Percentiles rank a stretch among this genome's conserved stretches.
phyloP scores from a whole-genome alignment of 306 rosid genomes.

The Hippophae gyantsensis region DNA sequence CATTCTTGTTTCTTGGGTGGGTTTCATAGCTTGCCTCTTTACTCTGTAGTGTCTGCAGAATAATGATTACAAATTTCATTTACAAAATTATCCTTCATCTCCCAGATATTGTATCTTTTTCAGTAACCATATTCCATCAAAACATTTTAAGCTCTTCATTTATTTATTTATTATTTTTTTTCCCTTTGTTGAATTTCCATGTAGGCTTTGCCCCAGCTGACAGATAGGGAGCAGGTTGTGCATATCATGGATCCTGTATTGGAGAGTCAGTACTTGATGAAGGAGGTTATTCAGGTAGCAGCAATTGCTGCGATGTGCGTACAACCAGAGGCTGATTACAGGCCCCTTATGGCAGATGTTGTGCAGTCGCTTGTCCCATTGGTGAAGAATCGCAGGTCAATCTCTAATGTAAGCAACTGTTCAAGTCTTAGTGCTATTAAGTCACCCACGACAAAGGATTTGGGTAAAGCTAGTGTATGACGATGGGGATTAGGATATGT shows the following conservation, averaged over 20 bases:
- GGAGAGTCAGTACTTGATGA: slow-evolving; percentile 85
- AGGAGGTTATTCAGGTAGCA: slow-evolving; percentile 89
- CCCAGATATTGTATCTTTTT: not conserved
- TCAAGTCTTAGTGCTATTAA: slow-evolving; percentile 45
- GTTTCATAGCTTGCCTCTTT: slow-evolving; percentile 13
- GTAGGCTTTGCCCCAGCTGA: slow-evolving; percentile 82
- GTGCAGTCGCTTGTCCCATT: slow-evolving; percentile 88
- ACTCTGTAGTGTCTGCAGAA: not conserved
- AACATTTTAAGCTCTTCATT: not conserved
- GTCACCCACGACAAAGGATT: slow-evolving; percentile 38
- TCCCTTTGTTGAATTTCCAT: slow-evolving; percentile 1
- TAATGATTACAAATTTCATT: not conserved
- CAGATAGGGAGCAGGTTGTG: slow-evolving; percentile 74
- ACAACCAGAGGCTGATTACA: slow-evolving; percentile 87
- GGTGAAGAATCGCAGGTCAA: slow-evolving; percentile 49
- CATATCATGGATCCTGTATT: slow-evolving; percentile 82
- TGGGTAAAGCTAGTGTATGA: slow-evolving; percentile 28
- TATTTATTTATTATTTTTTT: not conserved
- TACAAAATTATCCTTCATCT: not conserved
- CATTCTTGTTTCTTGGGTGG: slow-evolving; percentile 87
- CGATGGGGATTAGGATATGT: slow-evolving; percentile 14
- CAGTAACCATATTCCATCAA: not conserved
- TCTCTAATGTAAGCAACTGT: slow-evolving; percentile 48
- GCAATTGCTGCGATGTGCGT: slow-evolving; percentile 97
- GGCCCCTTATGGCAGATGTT: slow-evolving; percentile 97